Percentiles rank a stretch among this genome's conserved stretches.
These are phyloP conservation scores for Musa schizocarpa DNA, from an alignment of 176 grass and related monocot genomes.

Conservation along the genomic window DNA sequence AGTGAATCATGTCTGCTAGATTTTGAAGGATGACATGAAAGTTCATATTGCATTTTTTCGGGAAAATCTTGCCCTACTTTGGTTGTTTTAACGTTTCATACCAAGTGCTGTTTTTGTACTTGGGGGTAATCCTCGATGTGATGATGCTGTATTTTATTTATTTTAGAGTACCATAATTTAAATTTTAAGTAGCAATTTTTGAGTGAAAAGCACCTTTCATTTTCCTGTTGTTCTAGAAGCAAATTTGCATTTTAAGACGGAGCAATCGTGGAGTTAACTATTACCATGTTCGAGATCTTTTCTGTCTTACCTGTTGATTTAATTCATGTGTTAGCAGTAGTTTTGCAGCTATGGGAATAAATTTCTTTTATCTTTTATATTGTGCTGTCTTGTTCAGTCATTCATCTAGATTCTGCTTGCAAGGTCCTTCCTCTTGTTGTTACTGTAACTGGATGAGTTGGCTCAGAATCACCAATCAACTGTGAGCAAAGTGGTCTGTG, in stretches of 20 bases:
- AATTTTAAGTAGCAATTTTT: too few relatives aligned
- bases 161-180: too few relatives aligned
- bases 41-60: background rate
- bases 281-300: too few relatives aligned
- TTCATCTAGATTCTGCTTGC: slow-evolving; percentile 67
- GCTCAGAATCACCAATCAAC: slow-evolving; percentile 73
- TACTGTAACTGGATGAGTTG: slow-evolving; percentile 63
- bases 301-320: too few relatives aligned
- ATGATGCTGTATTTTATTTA: too few relatives aligned
- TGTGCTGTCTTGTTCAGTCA: slow-evolving; percentile 30
- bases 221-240: too few relatives aligned
- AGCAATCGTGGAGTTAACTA: too few relatives aligned
- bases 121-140: too few relatives aligned
- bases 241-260: too few relatives aligned
- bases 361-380: slow-evolving; percentile 9
- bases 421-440: slow-evolving; percentile 77
- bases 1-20: background rate
- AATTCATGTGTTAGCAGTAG: background rate
- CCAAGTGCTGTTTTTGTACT: background rate
- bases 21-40: background rate
- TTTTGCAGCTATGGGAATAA: background rate
- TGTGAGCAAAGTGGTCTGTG: slow-evolving; percentile 89
- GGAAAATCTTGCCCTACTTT: background rate
- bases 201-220: too few relatives aligned
- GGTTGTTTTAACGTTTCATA: background rate